Evolutionary conservation across 805 yeast genomes (phyloP), one percentile per base, ranked within the genome.

Genomic region (Metschnikowia cerradonensis): DNA sequence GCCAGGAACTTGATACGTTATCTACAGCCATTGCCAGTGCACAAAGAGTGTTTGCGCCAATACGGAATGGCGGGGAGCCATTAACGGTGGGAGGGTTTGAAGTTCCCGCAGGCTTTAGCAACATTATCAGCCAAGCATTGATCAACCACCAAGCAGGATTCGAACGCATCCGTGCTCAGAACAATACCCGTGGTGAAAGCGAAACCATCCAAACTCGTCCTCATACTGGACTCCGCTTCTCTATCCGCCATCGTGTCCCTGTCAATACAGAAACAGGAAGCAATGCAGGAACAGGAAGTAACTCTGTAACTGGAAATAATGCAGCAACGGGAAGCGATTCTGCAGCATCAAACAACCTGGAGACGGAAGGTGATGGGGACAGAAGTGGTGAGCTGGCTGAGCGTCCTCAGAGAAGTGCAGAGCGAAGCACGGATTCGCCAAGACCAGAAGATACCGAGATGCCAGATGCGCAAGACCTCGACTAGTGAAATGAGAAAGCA

Each of bases 381-480:
- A 39, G 41, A 23, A 14, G 17, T 17, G 23, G 32, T 17, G 41
- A 23, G 30, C 30, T 17, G 19, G 14, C 34, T 30, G 34, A 5
- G 34, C 33, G 31, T 5, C 11, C 19, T 7, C 36, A 42, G n/a
- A 32, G 45, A 33, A 32, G 22, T 33, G 31, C 19, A 14, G 45
- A 22, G 45, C 30, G 20, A 20, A 22, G 20, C n/a, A 33, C 45
- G 4, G 40, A 26, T 17, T 23, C 47, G 14, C 45, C 52, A 7
- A 35, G 41, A 23, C 33, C 51, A 20, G 55, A 52, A 36, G 54
- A 53, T 32, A 48, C 55, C 1, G 56, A 53, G n/a, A 51, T 51
- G 56, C 54, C 56, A 8, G 56, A 51, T 20, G 56, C 56, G 5
- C 49, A 42, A 7, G 55, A 52, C 34, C 50, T 52, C 15, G 55